Base-by-base conservation (phyloP, 1,284 basidiomycete genomes). In the Agaricales sp. region DNA sequence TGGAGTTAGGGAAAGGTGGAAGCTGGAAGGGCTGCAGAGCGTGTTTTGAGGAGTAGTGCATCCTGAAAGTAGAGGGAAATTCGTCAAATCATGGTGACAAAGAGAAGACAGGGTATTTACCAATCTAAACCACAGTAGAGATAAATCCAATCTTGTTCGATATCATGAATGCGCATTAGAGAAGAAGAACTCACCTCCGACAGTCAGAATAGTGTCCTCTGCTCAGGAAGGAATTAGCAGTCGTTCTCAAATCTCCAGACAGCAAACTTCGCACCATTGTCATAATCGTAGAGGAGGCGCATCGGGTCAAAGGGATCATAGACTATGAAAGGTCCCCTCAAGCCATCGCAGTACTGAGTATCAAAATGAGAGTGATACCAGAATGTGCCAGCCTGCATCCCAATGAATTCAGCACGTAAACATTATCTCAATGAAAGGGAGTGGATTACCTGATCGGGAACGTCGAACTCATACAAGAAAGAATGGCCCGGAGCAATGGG, bases 261-360 rank as follows among this genome's bases (percentile, higher is more conserved):
- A 30, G 14, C 19, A 56, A 30, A 14, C 26, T 14, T n/a, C 64
- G 19, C 26, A 73, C 63, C 67, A 54, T 69, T 63, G 55, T 67
- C 70, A 4, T 74, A 58, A 50, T 70, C 74, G 50, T 75, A 72
- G 47, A 73, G 50, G 13, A 59, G 3, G 3, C 55, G 54, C 49
- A 65, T 63, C 22, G 75, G 74, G 51, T 75, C 75, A 2, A 14
- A 6, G 3, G 61, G 66, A 55, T 77, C 75, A 50, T 78, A 77
- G 30, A 77, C 60, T 3, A 77, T 63, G 16, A 77, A 51, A 0
- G 65, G 61, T 1, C 74, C 74, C 30, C 74, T 65, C 23, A 74
- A 59, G 22, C 73, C 72, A 52, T 74, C 72, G 43, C 70, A 73
- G 50, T 67, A 65, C 47, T 66, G 60, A 1, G 60, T 61, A 16